phyloP scores from a whole-genome alignment of 805 yeast genomes.

The Wickerhamomyces ciferrii region DNA sequence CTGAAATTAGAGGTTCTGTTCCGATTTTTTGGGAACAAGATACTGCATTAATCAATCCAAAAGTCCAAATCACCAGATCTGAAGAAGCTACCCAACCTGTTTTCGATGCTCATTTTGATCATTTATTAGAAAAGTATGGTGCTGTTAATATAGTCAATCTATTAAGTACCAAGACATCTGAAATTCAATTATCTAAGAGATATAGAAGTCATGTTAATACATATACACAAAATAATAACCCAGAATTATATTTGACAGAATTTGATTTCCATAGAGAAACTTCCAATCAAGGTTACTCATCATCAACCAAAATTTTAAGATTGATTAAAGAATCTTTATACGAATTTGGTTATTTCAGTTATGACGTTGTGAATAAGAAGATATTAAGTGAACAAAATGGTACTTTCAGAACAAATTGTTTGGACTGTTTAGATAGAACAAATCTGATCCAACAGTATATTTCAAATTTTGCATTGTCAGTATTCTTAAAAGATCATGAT shows the following conservation, averaged over 20 bases:
- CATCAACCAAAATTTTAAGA: slow-evolving; percentile 67
- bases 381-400: slow-evolving; percentile 79
- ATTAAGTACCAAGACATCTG: slow-evolving; percentile 75
- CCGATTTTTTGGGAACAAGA: slow-evolving; percentile 99
- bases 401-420: slow-evolving; percentile 86
- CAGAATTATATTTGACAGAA: slow-evolving; percentile 56
- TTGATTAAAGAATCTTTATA: slow-evolving; percentile 59
- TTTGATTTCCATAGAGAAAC: slow-evolving; percentile 96
- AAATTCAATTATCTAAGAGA: slow-evolving; percentile 62
- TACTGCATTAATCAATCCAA: slow-evolving; percentile 84
- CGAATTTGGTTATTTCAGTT: slow-evolving; percentile 79
- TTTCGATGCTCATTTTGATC: slow-evolving; percentile 75
- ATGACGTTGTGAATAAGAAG: slow-evolving; percentile 51
- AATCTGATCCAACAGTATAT: slow-evolving; percentile 84
- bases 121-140: slow-evolving; percentile 70
- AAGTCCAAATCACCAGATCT: slow-evolving; percentile 83
- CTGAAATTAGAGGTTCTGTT: slow-evolving; percentile 92
- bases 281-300: slow-evolving; percentile 82
- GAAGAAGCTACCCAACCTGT: slow-evolving; percentile 90
- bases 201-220: slow-evolving; percentile 55
- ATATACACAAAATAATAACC: slow-evolving; percentile 25
- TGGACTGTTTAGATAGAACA: slow-evolving; percentile 93
- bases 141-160: slow-evolving; percentile 86
- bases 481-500: slow-evolving; percentile 39
- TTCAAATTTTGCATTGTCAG: slow-evolving; percentile 64